These are phyloP conservation scores for Gillenia trifoliata DNA, from an alignment of 306 rosid species.

Conservation along the genomic window DNA sequence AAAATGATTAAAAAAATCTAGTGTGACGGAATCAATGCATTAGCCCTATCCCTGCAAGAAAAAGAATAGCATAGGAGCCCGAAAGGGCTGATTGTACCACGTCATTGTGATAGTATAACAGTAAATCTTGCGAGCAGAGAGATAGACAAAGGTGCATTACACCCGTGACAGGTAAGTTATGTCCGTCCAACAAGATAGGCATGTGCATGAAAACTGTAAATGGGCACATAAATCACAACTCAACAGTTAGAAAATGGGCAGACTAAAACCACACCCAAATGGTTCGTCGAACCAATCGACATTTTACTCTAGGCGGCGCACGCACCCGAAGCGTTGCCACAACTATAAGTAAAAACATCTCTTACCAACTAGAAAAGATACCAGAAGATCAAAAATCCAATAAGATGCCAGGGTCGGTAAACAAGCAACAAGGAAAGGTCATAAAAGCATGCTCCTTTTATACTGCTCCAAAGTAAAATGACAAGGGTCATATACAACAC, in stretches of 20 bases:
- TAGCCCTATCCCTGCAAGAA: no score
- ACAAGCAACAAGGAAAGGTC: constrained; percentile 4
- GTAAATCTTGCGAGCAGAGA: no score
- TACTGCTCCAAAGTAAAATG: constrained; percentile 21
- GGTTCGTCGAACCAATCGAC: not conserved
- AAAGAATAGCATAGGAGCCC: no score
- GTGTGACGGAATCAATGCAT: no score
- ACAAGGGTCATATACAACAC: constrained; percentile 30
- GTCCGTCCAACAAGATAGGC: no score
- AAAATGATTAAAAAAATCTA: no score
- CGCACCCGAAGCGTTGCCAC: not conserved
- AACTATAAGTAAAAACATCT: not conserved
- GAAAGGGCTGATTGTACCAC: no score
- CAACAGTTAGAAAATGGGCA: no score
- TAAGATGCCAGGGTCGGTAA: not conserved
- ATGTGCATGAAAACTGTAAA: not conserved
- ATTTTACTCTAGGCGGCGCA: not conserved
- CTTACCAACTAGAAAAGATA: not conserved
- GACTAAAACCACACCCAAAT: not conserved
- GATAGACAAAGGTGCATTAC: no score
- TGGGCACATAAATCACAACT: no score
- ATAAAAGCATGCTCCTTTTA: constrained; percentile 16
- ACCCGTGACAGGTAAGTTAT: no score
- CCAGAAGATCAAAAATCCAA: not conserved
- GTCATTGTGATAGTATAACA: no score